Base-by-base conservation (phyloP, 768 basidiomycete genomes). In the Rhodotorula diobovata region DNA sequence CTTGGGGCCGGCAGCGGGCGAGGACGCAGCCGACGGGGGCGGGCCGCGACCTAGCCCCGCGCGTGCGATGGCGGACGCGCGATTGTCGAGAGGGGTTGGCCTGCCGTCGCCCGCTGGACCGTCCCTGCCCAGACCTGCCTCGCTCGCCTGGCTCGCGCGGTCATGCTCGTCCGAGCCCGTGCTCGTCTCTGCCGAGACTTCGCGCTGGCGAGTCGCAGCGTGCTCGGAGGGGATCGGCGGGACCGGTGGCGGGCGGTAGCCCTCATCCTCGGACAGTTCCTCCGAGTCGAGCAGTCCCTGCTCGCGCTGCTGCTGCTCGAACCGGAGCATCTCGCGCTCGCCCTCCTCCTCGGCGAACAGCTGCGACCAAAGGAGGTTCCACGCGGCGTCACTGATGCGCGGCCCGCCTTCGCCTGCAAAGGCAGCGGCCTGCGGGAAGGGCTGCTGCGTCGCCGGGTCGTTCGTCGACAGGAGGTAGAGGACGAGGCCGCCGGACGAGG, bases 321-420 rank as follows among this genome's bases (percentile, higher is more conserved):
- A 23, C 10, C 11, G 10, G 37, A 37, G 48, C 53, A 63, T 56
- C 32, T 46, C 18, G 45, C 58, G 43, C 51, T 62, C 63, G 32
- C 65, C 67, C 20, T 70, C 62, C n/a, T 74, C 73, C 34, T 65
- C 67, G 35, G 67, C 63, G 37, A 78, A 74, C 15, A 79, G 70
- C 54, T 64, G 72, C 30, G 63, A 81, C 91, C 93, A 95, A n/a
- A 94, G 83, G 76, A 88, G 85, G 77, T 84, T 87, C 93, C 93
- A 94, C 58, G 91, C 88, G 53, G 90, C 89, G 68, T 94, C 91
- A 51, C 90, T 90, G 43, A 95, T 82, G 57, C 90, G 83, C 21
- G 93, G 93, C 21, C 93, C 93, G 18, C 75, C 46, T 85, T 74
- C 73, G 57, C 67, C 72, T 0, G 51, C 84, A 83, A 69, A 80